Evolutionary conservation across 208 protist species (phyloP).

Genomic region (Leishmania lainsoni): DNA sequence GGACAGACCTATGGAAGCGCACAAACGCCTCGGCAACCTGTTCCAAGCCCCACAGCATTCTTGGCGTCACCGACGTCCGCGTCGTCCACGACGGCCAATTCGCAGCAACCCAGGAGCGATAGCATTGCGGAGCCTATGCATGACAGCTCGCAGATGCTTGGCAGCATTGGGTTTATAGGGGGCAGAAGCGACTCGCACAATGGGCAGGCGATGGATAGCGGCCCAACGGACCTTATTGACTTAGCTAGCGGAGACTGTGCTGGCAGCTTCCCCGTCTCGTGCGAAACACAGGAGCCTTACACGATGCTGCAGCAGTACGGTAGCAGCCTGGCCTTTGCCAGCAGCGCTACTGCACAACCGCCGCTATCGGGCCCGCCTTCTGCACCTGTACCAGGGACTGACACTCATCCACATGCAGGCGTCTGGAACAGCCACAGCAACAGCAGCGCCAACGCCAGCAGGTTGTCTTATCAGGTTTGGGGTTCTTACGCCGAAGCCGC

Average conservation of each 20-base stretch:
- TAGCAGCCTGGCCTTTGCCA: not conserved
- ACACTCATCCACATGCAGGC: not conserved
- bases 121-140: not conserved
- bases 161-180: not conserved
- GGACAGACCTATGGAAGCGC: not conserved
- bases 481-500: not conserved
- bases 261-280: not conserved
- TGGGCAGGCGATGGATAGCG: not conserved
- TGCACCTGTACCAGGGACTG: not conserved
- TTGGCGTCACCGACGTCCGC: not conserved
- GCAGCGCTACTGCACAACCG: not conserved
- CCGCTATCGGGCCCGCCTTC: not conserved
- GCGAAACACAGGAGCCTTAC: conserved; percentile 1
- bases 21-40: not conserved
- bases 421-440: not conserved
- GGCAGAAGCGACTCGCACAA: not conserved
- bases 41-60: not conserved
- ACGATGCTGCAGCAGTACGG: conserved; percentile 13
- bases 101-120: not conserved
- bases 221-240: not conserved
- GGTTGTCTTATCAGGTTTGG: not conserved
- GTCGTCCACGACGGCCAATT: not conserved
- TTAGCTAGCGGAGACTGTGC: not conserved
- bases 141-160: not conserved
- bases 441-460: not conserved